Evolutionary conservation across 257 asterid genomes (phyloP).

Genomic region (Nicotiana noctiflora): DNA sequence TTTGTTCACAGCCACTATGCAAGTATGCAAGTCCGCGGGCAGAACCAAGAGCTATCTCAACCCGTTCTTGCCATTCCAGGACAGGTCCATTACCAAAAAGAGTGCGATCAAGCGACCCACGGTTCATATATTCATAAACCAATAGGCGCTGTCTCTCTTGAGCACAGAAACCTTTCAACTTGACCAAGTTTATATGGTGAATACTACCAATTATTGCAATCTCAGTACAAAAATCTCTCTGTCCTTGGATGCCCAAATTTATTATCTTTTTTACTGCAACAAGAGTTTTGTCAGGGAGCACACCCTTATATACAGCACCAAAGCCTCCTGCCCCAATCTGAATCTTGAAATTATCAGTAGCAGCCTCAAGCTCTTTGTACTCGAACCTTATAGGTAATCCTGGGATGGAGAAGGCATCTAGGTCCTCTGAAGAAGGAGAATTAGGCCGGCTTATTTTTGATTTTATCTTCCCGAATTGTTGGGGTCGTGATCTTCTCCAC

Average conservation of each 20-base stretch:
- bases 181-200: constrained; percentile 75
- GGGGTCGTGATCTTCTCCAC: constrained; percentile 12
- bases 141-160: constrained; percentile 47
- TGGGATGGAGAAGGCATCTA: constrained; percentile 41
- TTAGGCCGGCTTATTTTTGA: constrained; percentile 5
- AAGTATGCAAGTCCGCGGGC: constrained; percentile 75
- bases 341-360: constrained; percentile 52
- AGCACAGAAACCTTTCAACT: constrained; percentile 58
- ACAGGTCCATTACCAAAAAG: constrained; percentile 55
- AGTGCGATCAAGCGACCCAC: constrained; percentile 63
- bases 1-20: constrained; percentile 58
- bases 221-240: constrained; percentile 65
- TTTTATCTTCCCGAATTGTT: constrained; percentile 10
- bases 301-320: constrained; percentile 63
- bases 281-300: constrained; percentile 40
- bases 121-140: constrained; percentile 75
- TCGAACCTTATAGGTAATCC: constrained; percentile 57
- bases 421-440: constrained; percentile 25
- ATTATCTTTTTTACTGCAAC: constrained; percentile 69
- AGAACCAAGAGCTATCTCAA: constrained; percentile 58
- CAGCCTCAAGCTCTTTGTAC: constrained; percentile 45
- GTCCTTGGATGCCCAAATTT: constrained; percentile 43
- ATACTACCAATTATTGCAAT: constrained; percentile 57
- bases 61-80: constrained; percentile 66
- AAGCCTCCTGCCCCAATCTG: constrained; percentile 74